Evolutionary conservation across 2,329 filamentous ascomycete species (phyloP).

Genomic region (Rosellinia necatrix): DNA sequence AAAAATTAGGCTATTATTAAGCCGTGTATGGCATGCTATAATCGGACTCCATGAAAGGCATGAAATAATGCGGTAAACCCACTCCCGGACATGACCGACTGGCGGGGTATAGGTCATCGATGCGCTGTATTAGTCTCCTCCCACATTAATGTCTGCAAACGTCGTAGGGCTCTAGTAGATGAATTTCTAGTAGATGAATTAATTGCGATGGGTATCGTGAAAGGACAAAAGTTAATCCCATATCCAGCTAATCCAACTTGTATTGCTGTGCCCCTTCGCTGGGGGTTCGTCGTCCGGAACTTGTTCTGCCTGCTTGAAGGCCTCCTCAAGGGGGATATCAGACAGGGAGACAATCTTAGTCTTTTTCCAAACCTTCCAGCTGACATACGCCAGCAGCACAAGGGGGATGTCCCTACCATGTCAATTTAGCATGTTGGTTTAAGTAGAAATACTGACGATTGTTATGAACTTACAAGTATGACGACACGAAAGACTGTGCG

Average conservation of each 20-base stretch:
- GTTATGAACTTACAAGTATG: conserved; percentile 60
- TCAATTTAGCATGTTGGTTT: conserved; percentile 5
- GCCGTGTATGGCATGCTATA: background rate
- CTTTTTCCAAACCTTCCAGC: conserved; percentile 70
- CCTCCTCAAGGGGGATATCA: conserved; percentile 57
- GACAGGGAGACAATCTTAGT: conserved; percentile 58
- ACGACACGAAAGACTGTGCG: conserved; percentile 61
- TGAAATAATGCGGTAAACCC: background rate
- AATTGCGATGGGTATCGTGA: conserved; percentile 38
- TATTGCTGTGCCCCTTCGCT: conserved; percentile 5
- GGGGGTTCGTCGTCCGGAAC: conserved; percentile 39
- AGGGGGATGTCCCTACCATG: conserved; percentile 60
- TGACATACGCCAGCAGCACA: conserved; percentile 58
- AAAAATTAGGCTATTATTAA: background rate
- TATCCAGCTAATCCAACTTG: conserved; percentile 28
- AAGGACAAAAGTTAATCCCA: conserved; percentile 23
- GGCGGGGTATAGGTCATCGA: too few relatives aligned
- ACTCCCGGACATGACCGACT: too few relatives aligned
- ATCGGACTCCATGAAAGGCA: background rate
- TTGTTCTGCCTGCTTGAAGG: conserved; percentile 53
- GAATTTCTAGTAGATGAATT: background rate
- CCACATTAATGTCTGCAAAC: background rate
- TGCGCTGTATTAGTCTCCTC: too few relatives aligned
- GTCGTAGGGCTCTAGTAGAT: background rate
- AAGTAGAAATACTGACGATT: background rate